These are phyloP conservation scores for Cucumis melo DNA, from an alignment of 306 rosid species.

Conservation along the genomic window DNA sequence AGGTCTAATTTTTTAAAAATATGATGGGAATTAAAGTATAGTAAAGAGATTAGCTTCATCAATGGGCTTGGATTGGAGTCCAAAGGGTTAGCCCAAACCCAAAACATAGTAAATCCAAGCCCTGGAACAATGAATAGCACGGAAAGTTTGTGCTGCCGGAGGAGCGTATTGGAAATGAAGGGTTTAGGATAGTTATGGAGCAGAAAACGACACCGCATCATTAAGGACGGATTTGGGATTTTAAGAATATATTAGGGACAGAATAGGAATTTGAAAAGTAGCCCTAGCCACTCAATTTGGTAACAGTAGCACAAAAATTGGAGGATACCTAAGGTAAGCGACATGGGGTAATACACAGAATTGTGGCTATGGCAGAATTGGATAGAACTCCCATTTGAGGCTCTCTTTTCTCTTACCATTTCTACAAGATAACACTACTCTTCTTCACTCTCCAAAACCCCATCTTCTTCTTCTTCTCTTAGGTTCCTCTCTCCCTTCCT, in stretches of 20 bases:
- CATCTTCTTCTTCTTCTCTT: not conserved
- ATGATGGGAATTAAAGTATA: too few species aligned
- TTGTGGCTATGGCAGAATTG: constrained; percentile 16
- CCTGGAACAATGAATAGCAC: not conserved
- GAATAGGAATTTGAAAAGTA: not conserved
- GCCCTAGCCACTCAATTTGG: not conserved
- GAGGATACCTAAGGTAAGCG: not conserved
- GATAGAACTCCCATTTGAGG: constrained; percentile 33
- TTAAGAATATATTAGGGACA: not conserved
- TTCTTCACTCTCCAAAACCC: too few species aligned
- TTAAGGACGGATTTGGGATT: not conserved
- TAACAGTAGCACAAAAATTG: constrained; percentile 10
- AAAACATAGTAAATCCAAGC: too few species aligned
- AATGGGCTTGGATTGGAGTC: too few species aligned
- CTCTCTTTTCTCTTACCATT: constrained; percentile 16
- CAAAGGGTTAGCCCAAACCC: too few species aligned
- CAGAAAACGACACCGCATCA: not conserved
- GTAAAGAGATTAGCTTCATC: too few species aligned
- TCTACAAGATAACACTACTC: constrained; percentile 21
- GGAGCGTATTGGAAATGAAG: not conserved
- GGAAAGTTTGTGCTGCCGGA: not conserved
- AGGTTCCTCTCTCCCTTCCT: not conserved
- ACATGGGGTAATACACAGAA: not conserved
- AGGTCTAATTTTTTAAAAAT: too few species aligned
- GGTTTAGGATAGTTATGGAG: not conserved